Evolutionary conservation across 73 alveolate genomes (phyloP).

Genomic region (Stentor roeselii): DNA sequence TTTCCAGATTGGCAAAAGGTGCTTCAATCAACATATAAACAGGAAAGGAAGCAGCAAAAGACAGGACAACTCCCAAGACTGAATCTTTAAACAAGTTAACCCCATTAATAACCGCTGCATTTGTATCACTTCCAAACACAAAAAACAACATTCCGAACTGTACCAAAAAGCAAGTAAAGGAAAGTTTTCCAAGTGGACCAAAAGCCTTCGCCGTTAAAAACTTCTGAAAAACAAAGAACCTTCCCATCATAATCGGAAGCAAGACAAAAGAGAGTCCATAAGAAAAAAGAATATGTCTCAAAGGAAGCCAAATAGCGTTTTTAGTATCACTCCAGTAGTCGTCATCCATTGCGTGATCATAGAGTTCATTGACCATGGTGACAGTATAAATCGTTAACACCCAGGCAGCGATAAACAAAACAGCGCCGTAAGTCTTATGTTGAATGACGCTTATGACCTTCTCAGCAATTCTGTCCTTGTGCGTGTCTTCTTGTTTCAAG

Average conservation of each 20-base stretch:
- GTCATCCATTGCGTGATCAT: background rate
- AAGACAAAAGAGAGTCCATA: background rate
- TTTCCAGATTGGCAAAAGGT: conserved; percentile 6
- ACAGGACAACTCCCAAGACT: background rate
- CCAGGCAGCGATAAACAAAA: background rate
- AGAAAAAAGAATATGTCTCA: background rate
- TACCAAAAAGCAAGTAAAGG: background rate
- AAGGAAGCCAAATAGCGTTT: background rate
- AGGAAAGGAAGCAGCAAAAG: background rate
- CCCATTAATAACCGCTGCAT: background rate
- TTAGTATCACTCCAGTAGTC: background rate
- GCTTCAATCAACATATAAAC: background rate
- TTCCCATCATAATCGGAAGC: background rate
- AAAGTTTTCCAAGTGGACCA: background rate
- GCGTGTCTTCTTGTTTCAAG: conserved; percentile 15
- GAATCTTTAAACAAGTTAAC: background rate
- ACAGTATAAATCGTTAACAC: background rate
- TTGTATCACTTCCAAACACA: background rate
- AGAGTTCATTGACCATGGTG: background rate
- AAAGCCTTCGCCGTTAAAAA: background rate
- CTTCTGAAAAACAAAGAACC: background rate
- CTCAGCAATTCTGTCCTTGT: background rate
- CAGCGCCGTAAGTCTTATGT: background rate
- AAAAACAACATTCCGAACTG: background rate
- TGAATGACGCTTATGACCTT: background rate